Base-by-base conservation (phyloP, 495 filamentous ascomycete genomes). In the Penicillium robsamsonii region DNA sequence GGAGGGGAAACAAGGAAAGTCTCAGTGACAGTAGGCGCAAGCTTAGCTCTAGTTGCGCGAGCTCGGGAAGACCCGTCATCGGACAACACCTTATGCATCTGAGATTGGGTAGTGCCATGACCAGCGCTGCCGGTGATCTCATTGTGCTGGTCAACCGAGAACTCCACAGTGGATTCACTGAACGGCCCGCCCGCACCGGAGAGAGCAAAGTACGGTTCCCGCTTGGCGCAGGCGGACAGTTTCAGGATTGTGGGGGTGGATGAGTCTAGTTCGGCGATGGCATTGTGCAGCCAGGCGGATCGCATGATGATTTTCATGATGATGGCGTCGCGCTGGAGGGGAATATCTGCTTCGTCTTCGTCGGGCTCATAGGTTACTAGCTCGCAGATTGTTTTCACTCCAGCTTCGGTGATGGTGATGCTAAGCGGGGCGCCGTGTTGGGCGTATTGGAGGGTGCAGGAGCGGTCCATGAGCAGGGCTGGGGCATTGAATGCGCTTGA, bases 291-390 rank as follows among this genome's bases (percentile, higher is more conserved):
- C 83, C 85, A 92, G 51, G 82, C 81, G 31, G 89, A 83, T 52
- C 88, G 87, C 86, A 95, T 96, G 70, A 98, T 97, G 51, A 96
- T 90, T 62, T 98, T 98, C 75, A 94, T 88, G 37, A 85, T 80
- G 5, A 96, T 79, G 37, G 84, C 80, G 40, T 92, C 84, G 37
- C 89, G 83, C 64, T 89, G 83, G 31, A 96, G 85, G 9, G 92
- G 93, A 33, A 97, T 96, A 50, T 94, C 89, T 18, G 81, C 67
- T 56, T 78, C 70, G 33, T 80, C 80, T 15, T 77, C 77, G 25
- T 76, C 76, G 27, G 91, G 81, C 47, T 92, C 84, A 67, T 96
- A 98, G 7, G 94, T 96, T n/a, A 84, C 87, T 31, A 98, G 79
- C 50, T 94, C 87, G 79, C 93, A 97, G 22, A 87, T 94, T 5